Evolutionary conservation across 257 asterid species (phyloP), one percentile per base, ranked within the genome.

Genomic region (Scutellaria galericulata): DNA sequence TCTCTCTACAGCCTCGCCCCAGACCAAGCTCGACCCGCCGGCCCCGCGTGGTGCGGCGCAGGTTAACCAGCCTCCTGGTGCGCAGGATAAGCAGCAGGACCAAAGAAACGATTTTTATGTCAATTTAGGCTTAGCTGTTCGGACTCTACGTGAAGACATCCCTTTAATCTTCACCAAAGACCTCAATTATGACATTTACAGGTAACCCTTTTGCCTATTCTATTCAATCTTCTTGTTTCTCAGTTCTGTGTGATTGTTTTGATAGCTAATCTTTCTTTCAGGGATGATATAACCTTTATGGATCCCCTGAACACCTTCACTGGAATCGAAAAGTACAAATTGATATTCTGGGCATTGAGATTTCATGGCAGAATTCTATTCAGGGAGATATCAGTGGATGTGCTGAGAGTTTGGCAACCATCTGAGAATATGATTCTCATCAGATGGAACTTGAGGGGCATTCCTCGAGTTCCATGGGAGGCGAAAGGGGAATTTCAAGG

Each of bases 331-430:
- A 88, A 81, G 35, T 93, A 93, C 83, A 88, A 80, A 61, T 39
- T 85, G 84, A 83, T 93, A 60, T 93, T 93, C 71, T 89, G 97
- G 98, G 96, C 96, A 20, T 75, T 93, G 79, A 85, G 96, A 42
- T 93, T 93, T 69, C 96, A 91, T 31, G 97, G 96, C 7, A 89
- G 84, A 50, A 82, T 93, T 55, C 76, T 93, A 77, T 93, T 93
- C 52, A 83, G 90, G 45, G 98, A 88, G 14, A 91, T 93, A 41
- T 89, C 94, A 20, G 65, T 93, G 5, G 94, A 93, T 12, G 87
- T 91, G 50, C 58, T 87, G 20, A 83, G 98, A 53, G 82, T 91
- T 46, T 91, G 98, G 94, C 97, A 93, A 84, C 98, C 88, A 0
- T 87, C 95, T 9, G 93, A 90, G 85, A 89, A 88, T 64, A 78